Percentiles rank a stretch among this genome's conserved stretches.
Evolutionary conservation across 139 green algal species (phyloP).

Genomic region (Auxenochlorella pyrenoidosa): DNA sequence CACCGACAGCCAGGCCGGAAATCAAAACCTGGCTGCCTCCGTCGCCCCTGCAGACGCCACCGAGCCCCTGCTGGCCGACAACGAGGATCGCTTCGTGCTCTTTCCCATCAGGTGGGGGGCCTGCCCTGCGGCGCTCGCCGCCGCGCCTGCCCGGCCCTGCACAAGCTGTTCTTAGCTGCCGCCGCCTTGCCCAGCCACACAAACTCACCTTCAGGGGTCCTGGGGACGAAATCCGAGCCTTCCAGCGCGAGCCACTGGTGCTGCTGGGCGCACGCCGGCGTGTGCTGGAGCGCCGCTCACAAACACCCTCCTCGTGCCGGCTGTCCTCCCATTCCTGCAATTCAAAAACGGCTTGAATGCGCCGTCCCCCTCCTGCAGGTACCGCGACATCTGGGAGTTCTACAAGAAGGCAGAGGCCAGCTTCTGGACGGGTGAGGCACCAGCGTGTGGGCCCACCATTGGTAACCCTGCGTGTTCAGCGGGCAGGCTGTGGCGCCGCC

Average conservation of each 20-base stretch:
- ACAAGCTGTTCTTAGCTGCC: neutral
- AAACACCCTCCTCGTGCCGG: neutral
- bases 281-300: neutral
- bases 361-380: neutral
- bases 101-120: constrained; percentile 90
- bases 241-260: neutral
- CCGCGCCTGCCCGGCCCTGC: neutral
- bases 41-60: constrained; percentile 8
- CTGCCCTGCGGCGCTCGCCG: neutral
- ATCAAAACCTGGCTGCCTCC: neutral
- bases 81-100: constrained; percentile 94
- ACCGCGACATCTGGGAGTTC: constrained; percentile 87
- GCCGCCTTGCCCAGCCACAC: neutral
- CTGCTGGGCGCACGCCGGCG: neutral
- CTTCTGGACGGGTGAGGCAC: constrained; percentile 91
- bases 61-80: constrained; percentile 82
- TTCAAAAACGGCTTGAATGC: no score
- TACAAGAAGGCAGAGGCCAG: constrained; percentile 98
- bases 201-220: neutral
- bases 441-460: neutral
- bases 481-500: no score
- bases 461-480: no score
- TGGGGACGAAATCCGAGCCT: neutral
- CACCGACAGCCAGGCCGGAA: neutral
- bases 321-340: neutral